phyloP scores from a whole-genome alignment of 148 eudicot species.

The Fallopia convolvulus region DNA sequence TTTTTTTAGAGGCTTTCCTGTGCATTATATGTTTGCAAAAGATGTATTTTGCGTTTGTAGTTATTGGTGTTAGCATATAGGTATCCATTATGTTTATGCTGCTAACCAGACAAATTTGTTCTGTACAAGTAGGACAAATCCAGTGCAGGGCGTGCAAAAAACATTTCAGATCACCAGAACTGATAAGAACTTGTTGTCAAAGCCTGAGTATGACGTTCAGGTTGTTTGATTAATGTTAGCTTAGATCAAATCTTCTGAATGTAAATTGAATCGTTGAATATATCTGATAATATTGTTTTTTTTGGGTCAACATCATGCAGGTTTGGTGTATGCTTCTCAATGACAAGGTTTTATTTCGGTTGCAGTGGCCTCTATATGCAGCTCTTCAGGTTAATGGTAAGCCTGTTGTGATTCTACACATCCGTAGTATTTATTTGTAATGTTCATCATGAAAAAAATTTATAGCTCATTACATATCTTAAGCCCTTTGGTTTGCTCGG shows the following conservation, averaged over 20 bases:
- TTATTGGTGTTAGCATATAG: background rate
- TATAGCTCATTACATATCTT: background rate
- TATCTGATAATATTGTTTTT: background rate
- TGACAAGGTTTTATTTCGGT: slow-evolving; percentile 62
- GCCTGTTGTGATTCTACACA: background rate
- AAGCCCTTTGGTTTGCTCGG: background rate
- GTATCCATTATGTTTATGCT: background rate
- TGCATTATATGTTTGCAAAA: background rate
- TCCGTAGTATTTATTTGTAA: background rate
- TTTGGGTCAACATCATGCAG: slow-evolving; percentile 22
- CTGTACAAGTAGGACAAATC: slow-evolving; percentile 32
- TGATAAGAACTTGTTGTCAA: slow-evolving; percentile 36
- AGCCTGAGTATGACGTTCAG: slow-evolving; percentile 61
- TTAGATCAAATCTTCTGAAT: background rate
- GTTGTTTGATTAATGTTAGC: slow-evolving; percentile 22
- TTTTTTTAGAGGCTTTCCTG: background rate
- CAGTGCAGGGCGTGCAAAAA: slow-evolving; percentile 48
- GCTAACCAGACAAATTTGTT: background rate
- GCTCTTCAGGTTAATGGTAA: slow-evolving; percentile 69
- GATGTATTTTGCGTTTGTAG: background rate
- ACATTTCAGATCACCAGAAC: slow-evolving; percentile 55
- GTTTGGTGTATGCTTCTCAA: slow-evolving; percentile 86
- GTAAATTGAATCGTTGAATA: background rate
- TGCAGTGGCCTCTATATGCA: slow-evolving; percentile 74
- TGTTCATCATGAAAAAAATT: background rate